Evolutionary conservation across 2,329 filamentous ascomycete species (phyloP), one percentile per base, ranked within the genome.

Genomic region (Fusarium pseudoanthophilum): DNA sequence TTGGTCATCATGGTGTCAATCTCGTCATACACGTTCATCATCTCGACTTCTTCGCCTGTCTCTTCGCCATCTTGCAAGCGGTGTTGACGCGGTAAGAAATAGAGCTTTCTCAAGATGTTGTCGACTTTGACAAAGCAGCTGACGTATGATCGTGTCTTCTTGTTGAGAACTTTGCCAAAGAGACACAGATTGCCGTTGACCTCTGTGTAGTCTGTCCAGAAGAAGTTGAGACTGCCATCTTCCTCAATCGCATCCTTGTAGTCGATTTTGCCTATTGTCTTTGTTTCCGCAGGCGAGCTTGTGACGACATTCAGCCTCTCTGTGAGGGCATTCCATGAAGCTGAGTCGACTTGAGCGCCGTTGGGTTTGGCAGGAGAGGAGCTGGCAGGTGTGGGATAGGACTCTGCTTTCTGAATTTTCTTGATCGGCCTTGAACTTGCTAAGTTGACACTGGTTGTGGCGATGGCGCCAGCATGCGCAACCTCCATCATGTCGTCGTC

Each of bases 51-150:
- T 67, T 97, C 93, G 15, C 88, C 87, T 0, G 93, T 96, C 64
- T 92, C 89, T 64, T 88, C 86, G 16, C 92, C 92, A 74, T 88
- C 84, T 60, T 85, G 80, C 15, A 86, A 67, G 15, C 86, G 86
- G 45, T 85, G 84, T 75, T 94, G 87, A 48, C 96, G 92, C 11
- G 96, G 96, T 43, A 99, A 86, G 80, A 99, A 99, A 82, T 92
- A 99, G 1, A 99, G 87, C 79, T 97, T 98, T 67, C 96, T 90
- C 60, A 97, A 83, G 67, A 99, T 93, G 75, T 98, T 98, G 85
- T 99, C 95, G 26, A 99, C 87, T 82, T 98, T 98, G 81, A 98
- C 89, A 78, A 99, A 98, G 78, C 95, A 97, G 83, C 96, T 99
- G 67, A 95, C 92, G 79, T 93, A 95, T 48, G 87, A 86, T 58